Conservation (phyloP, 192 early-diverging fungal species). For the Allomyces macrogynus region DNA sequence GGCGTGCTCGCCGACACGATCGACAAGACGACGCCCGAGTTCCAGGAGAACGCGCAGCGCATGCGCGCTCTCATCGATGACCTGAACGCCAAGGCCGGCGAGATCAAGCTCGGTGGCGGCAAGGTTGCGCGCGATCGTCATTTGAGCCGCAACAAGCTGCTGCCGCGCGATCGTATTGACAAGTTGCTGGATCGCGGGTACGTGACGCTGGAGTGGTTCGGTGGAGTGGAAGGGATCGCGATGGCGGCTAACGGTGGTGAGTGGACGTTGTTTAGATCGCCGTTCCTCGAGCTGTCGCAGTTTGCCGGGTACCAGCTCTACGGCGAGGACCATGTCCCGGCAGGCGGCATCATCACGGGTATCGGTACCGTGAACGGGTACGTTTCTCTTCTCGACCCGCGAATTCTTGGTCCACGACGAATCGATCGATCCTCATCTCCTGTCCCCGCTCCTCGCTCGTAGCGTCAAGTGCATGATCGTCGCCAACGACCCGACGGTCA, state of each 20-base stretch:
- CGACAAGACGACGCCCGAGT: conserved; percentile 40
- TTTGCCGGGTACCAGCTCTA: conserved; percentile 80
- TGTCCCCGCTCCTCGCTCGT: no score
- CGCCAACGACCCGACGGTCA: conserved; percentile 93
- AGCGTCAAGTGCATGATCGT: conserved; percentile 88
- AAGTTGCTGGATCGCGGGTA: conserved; percentile 54
- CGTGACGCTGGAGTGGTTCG: not conserved
- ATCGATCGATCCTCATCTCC: not conserved
- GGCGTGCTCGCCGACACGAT: conserved; percentile 17
- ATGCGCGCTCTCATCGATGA: conserved; percentile 47
- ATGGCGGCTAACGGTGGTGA: no score
- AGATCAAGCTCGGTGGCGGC: conserved; percentile 70
- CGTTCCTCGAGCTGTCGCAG: conserved; percentile 86
- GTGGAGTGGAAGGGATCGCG: no score
- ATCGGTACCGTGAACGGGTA: conserved; percentile 81
- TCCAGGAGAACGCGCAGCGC: conserved; percentile 37
- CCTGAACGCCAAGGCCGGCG: conserved; percentile 35
- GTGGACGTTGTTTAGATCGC: conserved; percentile 31
- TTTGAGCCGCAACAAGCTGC: conserved; percentile 60
- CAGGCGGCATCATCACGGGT: conserved; percentile 79
- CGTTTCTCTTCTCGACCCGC: not conserved
- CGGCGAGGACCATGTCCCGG: conserved; percentile 50
- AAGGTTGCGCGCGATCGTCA: conserved; percentile 65
- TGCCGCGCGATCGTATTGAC: conserved; percentile 77
- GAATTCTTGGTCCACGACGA: not conserved